Evolutionary conservation across 164 flowering plant species (phyloP), one percentile per base, ranked within the genome.

Genomic region (Platanus orientalis): DNA sequence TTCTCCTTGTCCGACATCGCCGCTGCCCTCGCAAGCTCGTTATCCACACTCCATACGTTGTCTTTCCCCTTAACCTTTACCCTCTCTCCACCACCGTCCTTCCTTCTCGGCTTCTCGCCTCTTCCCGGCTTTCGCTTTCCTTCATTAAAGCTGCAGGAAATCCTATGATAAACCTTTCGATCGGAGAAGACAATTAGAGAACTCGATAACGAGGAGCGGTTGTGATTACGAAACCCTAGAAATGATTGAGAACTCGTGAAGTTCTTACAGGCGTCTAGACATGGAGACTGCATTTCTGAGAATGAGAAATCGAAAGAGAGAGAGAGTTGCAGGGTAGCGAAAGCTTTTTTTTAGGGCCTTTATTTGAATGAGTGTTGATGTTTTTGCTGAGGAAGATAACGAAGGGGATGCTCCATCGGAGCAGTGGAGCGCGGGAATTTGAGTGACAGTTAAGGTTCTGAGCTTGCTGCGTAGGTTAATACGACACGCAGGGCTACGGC

Each of bases 41-140:
- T 94, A 69, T 94, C 98, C 20, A 90, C 54, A 67, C 98, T 93
- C 98, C 98, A 90, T 21, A 87, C 89, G 53, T 93, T 93, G 9
- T 87, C 94, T 72, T 88, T 88, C 34, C 79, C 84, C 74, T 76
- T 84, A 32, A 32, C 73, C 60, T 64, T 73, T 63, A 74, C 64
- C 56, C 59, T 55, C 62, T 56, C 63, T 49, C 62, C 52, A 21
- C 54, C 50, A 34, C 63, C 53, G 51, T 59, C 51, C 25, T 30
- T 44, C 63, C 56, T 58, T 63, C 55, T 54, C 54, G 58, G 44
- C 51, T 14, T 30, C 65, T 58, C 57, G 30, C 39, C 42, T 51
- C 45, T 58, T 65, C n/a, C 54, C 47, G 71, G 23, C 36, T 64
- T 66, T 29, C 68, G 42, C 25, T 65, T 71, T 24, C 57, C 58